Base-by-base conservation (phyloP, 768 basidiomycete genomes). In the Mycena polygramma region DNA sequence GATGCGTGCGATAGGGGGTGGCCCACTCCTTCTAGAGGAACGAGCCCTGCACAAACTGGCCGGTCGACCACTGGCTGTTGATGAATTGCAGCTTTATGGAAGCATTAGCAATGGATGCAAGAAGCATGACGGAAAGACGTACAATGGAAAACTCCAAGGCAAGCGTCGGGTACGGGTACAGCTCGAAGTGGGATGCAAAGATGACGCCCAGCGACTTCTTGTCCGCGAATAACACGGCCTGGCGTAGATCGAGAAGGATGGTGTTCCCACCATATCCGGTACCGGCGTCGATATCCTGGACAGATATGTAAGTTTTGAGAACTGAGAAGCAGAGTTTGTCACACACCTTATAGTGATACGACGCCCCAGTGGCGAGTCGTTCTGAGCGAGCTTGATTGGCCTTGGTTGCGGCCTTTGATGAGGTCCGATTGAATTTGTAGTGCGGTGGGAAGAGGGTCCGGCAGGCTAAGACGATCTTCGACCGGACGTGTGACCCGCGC, bases 91-190 rank as follows among this genome's bases (percentile, higher is more conserved):
- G 35, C 22, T 52, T 52, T 17, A 49, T 20, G 19, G 10, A 17
- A 58, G 14, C 45, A 41, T 15, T 41, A 15, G 41, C 15, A 41
- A 10, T 11, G 10, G 41, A 41, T 2, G 41, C 41, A 2, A 41
- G 41, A 41, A 41, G 30, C 6, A 30, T 30, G 30, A 30, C 30
- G 3, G 6, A 30, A 30, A 30, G 41, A 63, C 64, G 24, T n/a
- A 66, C 64, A 2, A 14, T 48, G 5, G 57, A 2, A n/a, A 66
- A 66, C 22, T 66, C 64, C 2, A 66, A 15, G 4, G 64, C 64
- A 17, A 58, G 15, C 5, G 10, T 4, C 19, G 48, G 30, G 22
- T n/a, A 11, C 8, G 64, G 64, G 15, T 48, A 46, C 2, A 45
- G 64, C 10, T 57, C 35, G 24, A 58, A 66, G 11, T 35, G 22